A percentile compares a stretch with the other conserved stretches of the same genome.
Evolutionary conservation across 495 filamentous ascomycete genomes (phyloP).

Genomic region (Xylaria palmicola): DNA sequence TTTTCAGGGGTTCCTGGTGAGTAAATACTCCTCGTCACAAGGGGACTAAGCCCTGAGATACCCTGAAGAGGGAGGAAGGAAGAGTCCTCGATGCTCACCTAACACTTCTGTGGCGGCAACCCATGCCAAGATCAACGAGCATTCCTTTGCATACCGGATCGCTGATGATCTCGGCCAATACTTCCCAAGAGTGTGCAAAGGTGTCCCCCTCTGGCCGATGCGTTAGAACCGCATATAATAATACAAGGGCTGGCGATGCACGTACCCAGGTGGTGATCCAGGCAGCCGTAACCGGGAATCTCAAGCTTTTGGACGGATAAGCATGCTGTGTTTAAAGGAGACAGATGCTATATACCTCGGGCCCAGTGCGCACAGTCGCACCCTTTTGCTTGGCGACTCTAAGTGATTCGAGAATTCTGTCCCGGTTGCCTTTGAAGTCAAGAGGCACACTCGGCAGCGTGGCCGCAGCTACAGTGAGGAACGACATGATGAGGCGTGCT

Average conservation of each 20-base stretch:
- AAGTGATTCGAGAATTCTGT: slow-evolving; percentile 67
- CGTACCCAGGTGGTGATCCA: slow-evolving; percentile 47
- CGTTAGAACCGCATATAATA: background rate
- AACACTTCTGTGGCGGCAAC: slow-evolving; percentile 56
- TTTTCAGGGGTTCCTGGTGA: too few species aligned
- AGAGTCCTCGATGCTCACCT: too few species aligned
- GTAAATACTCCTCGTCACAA: too few species aligned
- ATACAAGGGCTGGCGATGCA: slow-evolving; percentile 41
- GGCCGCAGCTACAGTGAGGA: slow-evolving; percentile 18
- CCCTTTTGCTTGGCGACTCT: slow-evolving; percentile 59
- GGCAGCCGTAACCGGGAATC: slow-evolving; percentile 57
- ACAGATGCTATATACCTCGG: slow-evolving; percentile 22
- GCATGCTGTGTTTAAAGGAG: background rate
- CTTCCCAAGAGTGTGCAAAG: slow-evolving; percentile 68
- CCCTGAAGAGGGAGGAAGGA: too few species aligned
- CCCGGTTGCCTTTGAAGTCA: slow-evolving; percentile 67
- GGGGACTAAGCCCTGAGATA: too few species aligned
- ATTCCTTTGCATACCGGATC: slow-evolving; percentile 65
- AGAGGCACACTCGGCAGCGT: slow-evolving; percentile 37
- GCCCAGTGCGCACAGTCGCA: slow-evolving; percentile 65
- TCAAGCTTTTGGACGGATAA: background rate
- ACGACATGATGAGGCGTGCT: slow-evolving; percentile 19
- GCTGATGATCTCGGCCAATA: slow-evolving; percentile 58
- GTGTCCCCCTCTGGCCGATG: slow-evolving; percentile 26
- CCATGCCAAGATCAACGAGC: slow-evolving; percentile 67